A percentile compares a stretch with the other conserved stretches of the same genome.
Conservation (phyloP, 768 basidiomycete genomes). For the Gyrodon lividus region DNA sequence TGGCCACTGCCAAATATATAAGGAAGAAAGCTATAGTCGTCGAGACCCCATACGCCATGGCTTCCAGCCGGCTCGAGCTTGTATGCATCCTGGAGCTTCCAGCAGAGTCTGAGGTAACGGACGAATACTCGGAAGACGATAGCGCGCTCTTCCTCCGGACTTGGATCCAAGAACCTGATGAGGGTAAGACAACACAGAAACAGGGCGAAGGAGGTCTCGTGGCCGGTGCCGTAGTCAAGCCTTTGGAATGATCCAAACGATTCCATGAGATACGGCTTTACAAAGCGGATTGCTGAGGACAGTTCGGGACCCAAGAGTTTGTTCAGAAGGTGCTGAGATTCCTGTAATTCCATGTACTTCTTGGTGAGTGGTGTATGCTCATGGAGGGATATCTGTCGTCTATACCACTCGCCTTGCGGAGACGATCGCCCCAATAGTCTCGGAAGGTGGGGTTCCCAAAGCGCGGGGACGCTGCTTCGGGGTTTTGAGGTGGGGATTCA, state of each 20-base stretch:
- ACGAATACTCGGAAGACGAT: conserved; percentile 62
- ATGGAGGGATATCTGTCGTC: not conserved
- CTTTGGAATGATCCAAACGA: conserved; percentile 90
- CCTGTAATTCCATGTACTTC: conserved; percentile 35
- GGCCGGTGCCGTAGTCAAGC: conserved; percentile 96
- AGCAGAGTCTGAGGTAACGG: conserved; percentile 79
- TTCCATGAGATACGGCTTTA: conserved; percentile 75
- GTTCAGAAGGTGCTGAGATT: conserved; percentile 50
- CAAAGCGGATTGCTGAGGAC: conserved; percentile 49
- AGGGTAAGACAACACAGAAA: conserved; percentile 75
- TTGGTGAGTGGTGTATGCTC: not conserved
- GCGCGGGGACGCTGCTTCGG: conserved; percentile 55
- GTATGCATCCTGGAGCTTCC: conserved; percentile 86
- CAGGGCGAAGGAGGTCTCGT: conserved; percentile 86
- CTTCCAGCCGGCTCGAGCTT: conserved; percentile 94
- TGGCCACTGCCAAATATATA: conserved; percentile 93
- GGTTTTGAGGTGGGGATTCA: conserved; percentile 70
- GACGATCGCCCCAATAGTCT: conserved; percentile 67
- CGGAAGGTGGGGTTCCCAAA: conserved; percentile 93
- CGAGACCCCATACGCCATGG: conserved; percentile 97
- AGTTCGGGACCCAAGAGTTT: conserved; percentile 48
- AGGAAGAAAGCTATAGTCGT: conserved; percentile 86
- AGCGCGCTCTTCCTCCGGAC: conserved; percentile 58
- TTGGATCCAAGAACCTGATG: conserved; percentile 59
- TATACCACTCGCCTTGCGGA: conserved; percentile 61